Conservation (phyloP, 352 stramenopile species). For the Thalassiosira allenii region DNA sequence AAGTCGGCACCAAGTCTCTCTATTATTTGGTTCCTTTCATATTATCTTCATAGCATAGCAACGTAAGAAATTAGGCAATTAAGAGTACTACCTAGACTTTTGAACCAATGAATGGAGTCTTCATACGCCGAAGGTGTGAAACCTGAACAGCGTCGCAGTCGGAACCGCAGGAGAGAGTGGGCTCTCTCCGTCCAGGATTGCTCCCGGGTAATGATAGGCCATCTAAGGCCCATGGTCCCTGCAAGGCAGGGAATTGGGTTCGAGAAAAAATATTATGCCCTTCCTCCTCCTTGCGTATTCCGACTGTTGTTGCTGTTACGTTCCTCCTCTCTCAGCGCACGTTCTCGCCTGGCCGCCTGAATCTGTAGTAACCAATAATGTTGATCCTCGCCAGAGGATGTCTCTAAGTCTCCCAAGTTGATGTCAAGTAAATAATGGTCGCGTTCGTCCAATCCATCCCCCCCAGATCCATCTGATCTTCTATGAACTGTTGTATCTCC, state of each 20-base stretch:
- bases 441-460: background rate
- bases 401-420: slow-evolving; percentile 21
- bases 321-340: background rate
- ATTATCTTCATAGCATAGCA: too few relatives aligned
- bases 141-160: too few relatives aligned
- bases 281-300: background rate
- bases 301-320: background rate
- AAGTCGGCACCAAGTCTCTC: too few relatives aligned
- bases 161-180: background rate
- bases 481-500: slow-evolving; percentile 32
- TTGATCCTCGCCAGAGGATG: slow-evolving; percentile 9
- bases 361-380: slow-evolving; percentile 28
- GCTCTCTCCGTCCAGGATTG: background rate
- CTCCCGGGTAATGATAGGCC: background rate
- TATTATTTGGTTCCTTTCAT: too few relatives aligned
- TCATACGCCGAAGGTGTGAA: background rate
- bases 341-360: background rate
- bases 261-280: background rate
- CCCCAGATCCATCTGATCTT: slow-evolving; percentile 32
- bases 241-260: background rate
- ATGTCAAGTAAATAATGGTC: slow-evolving; percentile 31
- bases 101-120: background rate
- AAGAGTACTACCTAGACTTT: background rate
- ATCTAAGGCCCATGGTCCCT: background rate
- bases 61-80: background rate